Conservation (phyloP, 73 alveolate genomes). For the Tetrahymena thermophila region DNA sequence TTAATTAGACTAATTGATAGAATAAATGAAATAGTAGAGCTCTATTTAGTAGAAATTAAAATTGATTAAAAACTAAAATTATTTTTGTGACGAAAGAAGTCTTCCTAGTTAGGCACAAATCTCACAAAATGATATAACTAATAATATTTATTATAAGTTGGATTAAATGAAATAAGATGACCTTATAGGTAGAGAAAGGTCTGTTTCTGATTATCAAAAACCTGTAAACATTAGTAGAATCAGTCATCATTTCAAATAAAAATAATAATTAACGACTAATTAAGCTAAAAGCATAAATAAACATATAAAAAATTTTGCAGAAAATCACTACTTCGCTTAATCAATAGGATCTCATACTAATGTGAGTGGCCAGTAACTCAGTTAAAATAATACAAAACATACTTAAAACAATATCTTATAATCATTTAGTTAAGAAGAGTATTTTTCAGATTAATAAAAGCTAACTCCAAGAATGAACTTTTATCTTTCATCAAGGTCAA, state of each 20-base stretch:
- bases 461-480: neutral
- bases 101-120: neutral
- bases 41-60: neutral
- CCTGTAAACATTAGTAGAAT: neutral
- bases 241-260: neutral
- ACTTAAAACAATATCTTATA: neutral
- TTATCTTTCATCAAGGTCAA: neutral
- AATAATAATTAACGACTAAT: neutral
- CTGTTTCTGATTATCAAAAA: neutral
- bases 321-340: neutral
- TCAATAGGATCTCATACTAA: neutral
- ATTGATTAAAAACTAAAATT: neutral
- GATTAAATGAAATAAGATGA: neutral
- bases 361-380: neutral
- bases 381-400: neutral
- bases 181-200: neutral
- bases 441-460: neutral
- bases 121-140: neutral
- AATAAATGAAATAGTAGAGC: neutral
- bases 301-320: neutral
- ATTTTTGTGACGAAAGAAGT: neutral
- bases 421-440: neutral
- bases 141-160: neutral
- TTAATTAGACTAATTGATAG: neutral
- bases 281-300: neutral